These are phyloP conservation scores for Flaveria floridana DNA, from an alignment of 140 eudicot genomes.

Conservation along the genomic window DNA sequence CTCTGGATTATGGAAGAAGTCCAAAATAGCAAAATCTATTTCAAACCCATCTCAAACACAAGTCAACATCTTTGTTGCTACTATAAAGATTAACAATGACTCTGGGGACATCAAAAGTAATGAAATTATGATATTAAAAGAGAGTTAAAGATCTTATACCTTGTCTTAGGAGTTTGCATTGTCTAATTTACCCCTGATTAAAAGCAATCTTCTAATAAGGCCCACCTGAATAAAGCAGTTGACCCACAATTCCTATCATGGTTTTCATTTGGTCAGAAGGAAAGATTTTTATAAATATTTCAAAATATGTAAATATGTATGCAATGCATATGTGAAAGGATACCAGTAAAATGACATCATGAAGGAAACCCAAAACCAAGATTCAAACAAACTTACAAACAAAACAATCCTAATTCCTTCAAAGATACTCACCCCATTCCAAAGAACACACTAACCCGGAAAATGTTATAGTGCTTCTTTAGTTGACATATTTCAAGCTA, in stretches of 20 bases:
- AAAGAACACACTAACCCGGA: neutral
- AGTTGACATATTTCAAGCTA: neutral
- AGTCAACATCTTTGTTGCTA: too few species aligned
- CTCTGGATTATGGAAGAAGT: neutral
- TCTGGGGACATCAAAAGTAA: neutral
- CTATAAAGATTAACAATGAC: too few species aligned
- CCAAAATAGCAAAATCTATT: neutral
- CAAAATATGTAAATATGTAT: conserved; percentile 11
- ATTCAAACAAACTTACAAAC: conserved; percentile 32
- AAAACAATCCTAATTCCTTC: conserved; percentile 58
- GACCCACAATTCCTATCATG: conserved; percentile 51
- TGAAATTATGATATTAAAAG: neutral
- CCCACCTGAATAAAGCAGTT: conserved; percentile 49
- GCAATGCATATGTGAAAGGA: conserved; percentile 20
- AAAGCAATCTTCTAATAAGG: conserved; percentile 40
- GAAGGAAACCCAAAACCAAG: conserved; percentile 26
- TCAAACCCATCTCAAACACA: neutral
- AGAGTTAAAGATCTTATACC: conserved; percentile 39
- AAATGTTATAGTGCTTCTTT: conserved; percentile 5
- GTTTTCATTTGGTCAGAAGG: conserved; percentile 42
- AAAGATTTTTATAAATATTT: conserved; percentile 29
- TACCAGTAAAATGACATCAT: conserved; percentile 28
- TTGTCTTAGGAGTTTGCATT: conserved; percentile 79
- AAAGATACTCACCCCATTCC: conserved; percentile 37
- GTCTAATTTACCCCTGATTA: conserved; percentile 37